Conservation (phyloP, 805 yeast species). For the Lipomyces yamanashiensis region DNA sequence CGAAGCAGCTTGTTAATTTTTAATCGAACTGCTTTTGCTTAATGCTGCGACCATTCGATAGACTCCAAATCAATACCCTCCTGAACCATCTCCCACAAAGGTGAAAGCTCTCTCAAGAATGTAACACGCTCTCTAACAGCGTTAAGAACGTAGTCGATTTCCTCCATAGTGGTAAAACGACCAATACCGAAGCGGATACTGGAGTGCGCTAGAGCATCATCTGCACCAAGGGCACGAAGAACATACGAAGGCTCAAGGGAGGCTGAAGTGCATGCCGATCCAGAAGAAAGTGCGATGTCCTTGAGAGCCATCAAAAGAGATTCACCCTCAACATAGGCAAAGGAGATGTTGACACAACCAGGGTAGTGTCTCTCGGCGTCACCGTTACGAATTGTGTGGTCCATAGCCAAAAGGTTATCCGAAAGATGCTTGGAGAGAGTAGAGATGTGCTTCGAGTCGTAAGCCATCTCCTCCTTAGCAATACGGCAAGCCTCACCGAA, state of each 20-base stretch:
- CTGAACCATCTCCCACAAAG: conserved; percentile 99
- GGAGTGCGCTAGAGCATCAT: conserved; percentile 96
- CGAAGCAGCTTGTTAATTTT: background rate
- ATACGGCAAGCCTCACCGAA: conserved; percentile 97
- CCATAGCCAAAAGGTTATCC: conserved; percentile 74
- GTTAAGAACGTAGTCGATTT: conserved; percentile 87
- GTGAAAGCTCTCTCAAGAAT: conserved; percentile 88
- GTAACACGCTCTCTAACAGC: conserved; percentile 89
- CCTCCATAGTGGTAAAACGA: conserved; percentile 94
- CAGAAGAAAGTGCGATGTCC: conserved; percentile 94
- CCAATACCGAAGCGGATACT: conserved; percentile 97
- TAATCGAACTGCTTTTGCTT: background rate
- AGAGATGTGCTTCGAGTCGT: conserved; percentile 72
- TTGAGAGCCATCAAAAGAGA: conserved; percentile 95
- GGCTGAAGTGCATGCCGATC: conserved; percentile 98
- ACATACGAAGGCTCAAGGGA: conserved; percentile 98
- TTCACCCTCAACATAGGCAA: conserved; percentile 98
- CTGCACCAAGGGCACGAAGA: conserved; percentile 94
- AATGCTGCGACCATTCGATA: conserved; percentile 98
- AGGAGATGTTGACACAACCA: conserved; percentile 95
- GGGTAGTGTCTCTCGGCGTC: conserved; percentile 74
- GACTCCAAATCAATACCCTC: conserved; percentile 94
- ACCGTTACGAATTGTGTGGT: conserved; percentile 90
- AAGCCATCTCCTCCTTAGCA: conserved; percentile 70
- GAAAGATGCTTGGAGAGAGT: conserved; percentile 74